Evolutionary conservation across 177 flowering plant species (phyloP).

Genomic region (Telopea speciosissima): DNA sequence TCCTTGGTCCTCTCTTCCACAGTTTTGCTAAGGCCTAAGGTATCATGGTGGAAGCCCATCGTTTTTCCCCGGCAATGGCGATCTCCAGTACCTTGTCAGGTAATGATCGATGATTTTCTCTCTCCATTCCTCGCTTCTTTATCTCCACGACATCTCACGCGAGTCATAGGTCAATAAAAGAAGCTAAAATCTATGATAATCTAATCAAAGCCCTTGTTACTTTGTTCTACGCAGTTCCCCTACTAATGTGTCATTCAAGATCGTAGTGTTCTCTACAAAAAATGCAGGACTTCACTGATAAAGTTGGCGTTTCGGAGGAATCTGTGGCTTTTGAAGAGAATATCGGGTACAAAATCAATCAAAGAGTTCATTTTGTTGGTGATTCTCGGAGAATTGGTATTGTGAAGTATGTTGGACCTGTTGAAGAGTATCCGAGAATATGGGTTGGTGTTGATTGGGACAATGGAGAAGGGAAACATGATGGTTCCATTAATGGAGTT

Average conservation of each 20-base stretch:
- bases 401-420: constrained; percentile 68
- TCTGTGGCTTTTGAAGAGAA: background rate
- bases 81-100: too few species aligned
- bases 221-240: background rate
- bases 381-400: constrained; percentile 64
- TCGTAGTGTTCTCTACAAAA: background rate
- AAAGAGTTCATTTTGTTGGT: constrained; percentile 59
- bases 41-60: too few species aligned
- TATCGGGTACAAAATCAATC: constrained; percentile 38
- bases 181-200: too few species aligned
- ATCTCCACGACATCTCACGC: too few species aligned
- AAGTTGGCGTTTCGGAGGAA: constrained; percentile 3
- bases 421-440: constrained; percentile 57
- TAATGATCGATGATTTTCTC: too few species aligned
- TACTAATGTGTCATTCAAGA: background rate
- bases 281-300: constrained; percentile 11
- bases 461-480: constrained; percentile 72
- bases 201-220: background rate
- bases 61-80: too few species aligned
- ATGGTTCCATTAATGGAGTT: constrained; percentile 71
- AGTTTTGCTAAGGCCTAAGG: too few species aligned
- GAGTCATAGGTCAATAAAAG: too few species aligned
- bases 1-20: too few species aligned
- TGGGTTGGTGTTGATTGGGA: constrained; percentile 99
- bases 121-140: too few species aligned